phyloP scores from a whole-genome alignment of 306 rosid species.

The Sicyos baderoa region DNA sequence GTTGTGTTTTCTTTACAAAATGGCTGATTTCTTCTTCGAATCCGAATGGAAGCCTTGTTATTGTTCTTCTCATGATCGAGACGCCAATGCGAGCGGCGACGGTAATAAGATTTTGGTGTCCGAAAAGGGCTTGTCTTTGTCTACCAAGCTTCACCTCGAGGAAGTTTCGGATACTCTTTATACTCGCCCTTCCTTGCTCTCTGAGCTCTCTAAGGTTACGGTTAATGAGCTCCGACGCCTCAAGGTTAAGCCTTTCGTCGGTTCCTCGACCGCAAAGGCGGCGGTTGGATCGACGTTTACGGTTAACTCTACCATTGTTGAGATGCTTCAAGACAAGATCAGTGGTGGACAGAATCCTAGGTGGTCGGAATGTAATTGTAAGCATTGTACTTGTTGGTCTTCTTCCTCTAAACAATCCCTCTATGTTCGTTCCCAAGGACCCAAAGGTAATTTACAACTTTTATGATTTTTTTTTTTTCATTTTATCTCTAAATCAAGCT shows the following conservation, averaged over 20 bases:
- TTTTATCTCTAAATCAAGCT: neutral
- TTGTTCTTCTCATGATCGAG: constrained; percentile 60
- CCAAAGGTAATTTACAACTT: constrained; percentile 33
- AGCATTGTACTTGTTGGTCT: constrained; percentile 55
- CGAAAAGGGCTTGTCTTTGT: constrained; percentile 57
- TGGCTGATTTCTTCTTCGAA: constrained; percentile 61
- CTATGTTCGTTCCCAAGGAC: constrained; percentile 49
- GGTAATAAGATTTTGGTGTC: constrained; percentile 73
- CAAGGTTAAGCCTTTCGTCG: constrained; percentile 21
- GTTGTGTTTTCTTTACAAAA: constrained; percentile 54
- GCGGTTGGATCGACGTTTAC: constrained; percentile 31
- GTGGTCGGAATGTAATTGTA: constrained; percentile 92
- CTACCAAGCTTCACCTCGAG: constrained; percentile 53
- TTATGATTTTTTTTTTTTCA: no score
- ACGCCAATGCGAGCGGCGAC: constrained; percentile 44
- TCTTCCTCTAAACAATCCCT: constrained; percentile 46
- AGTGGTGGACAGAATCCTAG: constrained; percentile 34
- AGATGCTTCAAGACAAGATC: constrained; percentile 70
- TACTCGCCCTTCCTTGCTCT: constrained; percentile 57
- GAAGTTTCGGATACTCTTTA: constrained; percentile 86
- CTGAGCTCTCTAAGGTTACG: constrained; percentile 53
- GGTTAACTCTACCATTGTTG: constrained; percentile 53
- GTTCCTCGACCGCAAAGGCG: constrained; percentile 15
- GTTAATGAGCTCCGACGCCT: constrained; percentile 34
- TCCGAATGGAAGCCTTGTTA: constrained; percentile 76